Evolutionary conservation across 306 rosid genomes (phyloP).

Genomic region (Cicer cuneatum): DNA sequence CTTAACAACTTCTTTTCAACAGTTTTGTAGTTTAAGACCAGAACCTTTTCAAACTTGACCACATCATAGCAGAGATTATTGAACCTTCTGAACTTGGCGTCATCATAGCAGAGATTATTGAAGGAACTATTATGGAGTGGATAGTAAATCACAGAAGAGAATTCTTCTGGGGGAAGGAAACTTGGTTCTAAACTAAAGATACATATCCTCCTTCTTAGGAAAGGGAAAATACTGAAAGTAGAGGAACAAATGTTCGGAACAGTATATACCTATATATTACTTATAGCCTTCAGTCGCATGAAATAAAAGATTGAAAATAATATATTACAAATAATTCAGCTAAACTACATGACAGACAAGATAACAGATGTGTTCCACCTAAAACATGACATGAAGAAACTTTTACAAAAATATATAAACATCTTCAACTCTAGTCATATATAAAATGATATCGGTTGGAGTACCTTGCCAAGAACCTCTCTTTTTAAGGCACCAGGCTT

Average conservation of each 20-base stretch:
- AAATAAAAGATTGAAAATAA: constrained; percentile 36
- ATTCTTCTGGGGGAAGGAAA: background rate
- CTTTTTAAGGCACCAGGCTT: constrained; percentile 67
- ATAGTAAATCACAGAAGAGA: constrained; percentile 18
- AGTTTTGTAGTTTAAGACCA: background rate
- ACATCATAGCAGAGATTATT: background rate
- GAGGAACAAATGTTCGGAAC: background rate
- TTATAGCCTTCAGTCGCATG: constrained; percentile 4
- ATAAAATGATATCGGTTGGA: constrained; percentile 31
- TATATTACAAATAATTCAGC: constrained; percentile 24
- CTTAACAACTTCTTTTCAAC: constrained; percentile 6
- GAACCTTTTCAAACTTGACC: constrained; percentile 19
- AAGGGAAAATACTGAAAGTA: constrained; percentile 17
- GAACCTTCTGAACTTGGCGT: background rate
- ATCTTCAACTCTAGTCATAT: constrained; percentile 2
- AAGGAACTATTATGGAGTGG: constrained; percentile 14
- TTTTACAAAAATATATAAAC: background rate
- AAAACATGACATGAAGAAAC: constrained; percentile 16
- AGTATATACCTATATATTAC: background rate
- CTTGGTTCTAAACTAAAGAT: constrained; percentile 7
- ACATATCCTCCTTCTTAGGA: constrained; percentile 1
- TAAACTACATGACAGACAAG: constrained; percentile 30
- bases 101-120: background rate
- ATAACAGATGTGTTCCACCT: background rate
- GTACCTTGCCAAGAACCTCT: constrained; percentile 79